phyloP scores from a whole-genome alignment of 2,329 filamentous ascomycete genomes.

The Capronia americana region DNA sequence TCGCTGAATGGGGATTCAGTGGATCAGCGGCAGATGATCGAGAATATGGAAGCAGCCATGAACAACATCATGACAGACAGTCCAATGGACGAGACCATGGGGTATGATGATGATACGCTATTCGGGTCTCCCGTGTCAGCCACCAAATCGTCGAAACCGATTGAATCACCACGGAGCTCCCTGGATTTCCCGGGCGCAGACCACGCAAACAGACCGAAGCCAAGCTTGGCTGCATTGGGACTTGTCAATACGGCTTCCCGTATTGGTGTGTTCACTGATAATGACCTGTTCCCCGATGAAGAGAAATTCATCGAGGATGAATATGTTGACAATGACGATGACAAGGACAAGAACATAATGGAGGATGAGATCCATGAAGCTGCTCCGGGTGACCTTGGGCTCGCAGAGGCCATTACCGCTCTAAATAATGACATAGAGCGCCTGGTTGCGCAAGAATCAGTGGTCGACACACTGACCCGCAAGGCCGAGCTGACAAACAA shows the following conservation, averaged over 20 bases:
- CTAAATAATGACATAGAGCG: slow-evolving; percentile 92
- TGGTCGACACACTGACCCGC: slow-evolving; percentile 86
- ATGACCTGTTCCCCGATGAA: slow-evolving; percentile 91
- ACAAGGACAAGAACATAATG: slow-evolving; percentile 63
- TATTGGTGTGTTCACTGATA: slow-evolving; percentile 87
- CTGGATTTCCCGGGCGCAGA: slow-evolving; percentile 61
- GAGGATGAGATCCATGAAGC: slow-evolving; percentile 90
- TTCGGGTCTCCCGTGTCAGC: slow-evolving; percentile 53
- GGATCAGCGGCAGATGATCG: slow-evolving; percentile 80
- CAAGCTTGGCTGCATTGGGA: slow-evolving; percentile 88
- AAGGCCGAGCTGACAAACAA: slow-evolving; percentile 99
- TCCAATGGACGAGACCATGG: slow-evolving; percentile 52
- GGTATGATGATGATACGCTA: slow-evolving; percentile 47
- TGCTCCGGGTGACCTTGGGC: slow-evolving; percentile 87
- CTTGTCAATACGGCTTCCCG: slow-evolving; percentile 86
- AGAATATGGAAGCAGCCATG: slow-evolving; percentile 90
- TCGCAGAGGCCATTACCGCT: slow-evolving; percentile 88
- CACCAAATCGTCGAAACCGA: slow-evolving; percentile 61
- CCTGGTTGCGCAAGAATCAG: slow-evolving; percentile 82
- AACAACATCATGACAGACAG: slow-evolving; percentile 90
- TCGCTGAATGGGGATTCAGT: slow-evolving; percentile 58
- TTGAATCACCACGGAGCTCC: slow-evolving; percentile 67
- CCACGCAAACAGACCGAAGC: slow-evolving; percentile 66
- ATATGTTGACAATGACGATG: slow-evolving; percentile 71
- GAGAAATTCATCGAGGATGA: slow-evolving; percentile 86